phyloP scores from a whole-genome alignment of 2,329 filamentous ascomycete species.

The Alternaria solani region DNA sequence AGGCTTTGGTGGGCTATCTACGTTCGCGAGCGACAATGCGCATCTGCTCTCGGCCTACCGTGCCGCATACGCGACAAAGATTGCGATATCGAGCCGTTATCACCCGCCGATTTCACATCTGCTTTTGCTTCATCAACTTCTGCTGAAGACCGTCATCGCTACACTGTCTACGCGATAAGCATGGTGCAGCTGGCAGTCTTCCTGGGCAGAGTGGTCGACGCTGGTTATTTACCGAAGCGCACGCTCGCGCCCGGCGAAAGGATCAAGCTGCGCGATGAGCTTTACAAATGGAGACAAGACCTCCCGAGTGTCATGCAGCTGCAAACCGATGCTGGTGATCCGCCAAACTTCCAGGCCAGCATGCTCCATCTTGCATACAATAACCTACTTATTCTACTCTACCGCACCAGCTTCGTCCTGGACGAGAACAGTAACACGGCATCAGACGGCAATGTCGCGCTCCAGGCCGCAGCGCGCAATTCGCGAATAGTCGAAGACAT shows the following conservation, averaged over 20 bases:
- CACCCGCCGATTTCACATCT: conserved; percentile 49
- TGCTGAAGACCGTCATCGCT: conserved; percentile 42
- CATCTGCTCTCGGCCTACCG: conserved; percentile 57
- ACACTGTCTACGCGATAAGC: conserved; percentile 46
- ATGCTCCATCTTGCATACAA: conserved; percentile 58
- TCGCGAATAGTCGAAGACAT: conserved; percentile 60
- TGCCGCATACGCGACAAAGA: conserved; percentile 60
- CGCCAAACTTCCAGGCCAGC: conserved; percentile 49
- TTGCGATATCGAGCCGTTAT: conserved; percentile 56
- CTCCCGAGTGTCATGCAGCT: conserved; percentile 50
- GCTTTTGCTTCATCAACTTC: conserved; percentile 36
- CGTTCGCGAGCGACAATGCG: conserved; percentile 59
- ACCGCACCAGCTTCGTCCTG: conserved; percentile 55
- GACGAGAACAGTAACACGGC: conserved; percentile 44
- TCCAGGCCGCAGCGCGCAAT: conserved; percentile 57
- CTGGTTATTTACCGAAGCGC: conserved; percentile 43
- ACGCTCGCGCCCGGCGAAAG: conserved; percentile 27
- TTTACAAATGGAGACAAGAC: conserved; percentile 52
- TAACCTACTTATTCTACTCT: conserved; percentile 58
- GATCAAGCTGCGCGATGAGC: conserved; percentile 38
- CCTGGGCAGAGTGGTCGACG: conserved; percentile 51
- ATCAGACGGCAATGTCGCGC: conserved; percentile 51
- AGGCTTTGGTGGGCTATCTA: conserved; percentile 66
- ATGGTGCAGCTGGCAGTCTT: conserved; percentile 53
- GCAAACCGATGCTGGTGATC: conserved; percentile 37